Evolutionary conservation across 2,329 filamentous ascomycete genomes (phyloP), one percentile per base, ranked within the genome.

Genomic region (Akanthomyces lecanii): DNA sequence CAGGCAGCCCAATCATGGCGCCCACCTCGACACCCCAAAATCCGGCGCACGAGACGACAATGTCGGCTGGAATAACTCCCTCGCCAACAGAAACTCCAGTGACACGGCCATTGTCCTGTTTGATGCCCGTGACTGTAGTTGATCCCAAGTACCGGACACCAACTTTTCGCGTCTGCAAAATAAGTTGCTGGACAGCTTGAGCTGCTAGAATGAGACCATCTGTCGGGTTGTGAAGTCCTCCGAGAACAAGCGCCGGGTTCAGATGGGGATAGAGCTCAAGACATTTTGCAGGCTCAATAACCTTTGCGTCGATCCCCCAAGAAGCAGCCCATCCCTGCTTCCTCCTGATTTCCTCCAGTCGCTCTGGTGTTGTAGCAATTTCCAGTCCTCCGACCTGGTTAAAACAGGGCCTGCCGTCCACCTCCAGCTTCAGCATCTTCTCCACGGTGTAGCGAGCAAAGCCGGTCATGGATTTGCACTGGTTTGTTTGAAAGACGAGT

Each of bases 11-110:
- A 48, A 83, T 78, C 85, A 88, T 85, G 6, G 80, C 82, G 25
- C 85, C 85, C 7, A 88, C 76, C 69, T 88, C 85, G 8, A 87
- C 85, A 12, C 85, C 85, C 85, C 85, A 88, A 71, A 88, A 86
- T 0, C 85, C 85, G 7, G 84, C 85, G 65, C 85, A 88, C 1
- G 84, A 87, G 44, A 88, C 72, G 57, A 88, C 77, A 28, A 87
- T 82, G 61, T 88, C 85, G 0, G 85, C 85, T 0, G 81, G 74
- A 23, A 87, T 76, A 0, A 69, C 79, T 25, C 80, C 80, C 4
- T 72, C 72, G 1, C 76, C 73, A 0, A 83, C 86, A 1, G 66
- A 73, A 0, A 88, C 85, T 2, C 85, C 85, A 0, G 83, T 86
- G 14, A 87, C 83, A 3, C 72, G 77, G 21, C 79, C 78, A 7